A percentile compares a stretch with the other conserved stretches of the same genome.
These are phyloP conservation scores for Neltuma alba DNA, from an alignment of 306 rosid species.

Conservation along the genomic window DNA sequence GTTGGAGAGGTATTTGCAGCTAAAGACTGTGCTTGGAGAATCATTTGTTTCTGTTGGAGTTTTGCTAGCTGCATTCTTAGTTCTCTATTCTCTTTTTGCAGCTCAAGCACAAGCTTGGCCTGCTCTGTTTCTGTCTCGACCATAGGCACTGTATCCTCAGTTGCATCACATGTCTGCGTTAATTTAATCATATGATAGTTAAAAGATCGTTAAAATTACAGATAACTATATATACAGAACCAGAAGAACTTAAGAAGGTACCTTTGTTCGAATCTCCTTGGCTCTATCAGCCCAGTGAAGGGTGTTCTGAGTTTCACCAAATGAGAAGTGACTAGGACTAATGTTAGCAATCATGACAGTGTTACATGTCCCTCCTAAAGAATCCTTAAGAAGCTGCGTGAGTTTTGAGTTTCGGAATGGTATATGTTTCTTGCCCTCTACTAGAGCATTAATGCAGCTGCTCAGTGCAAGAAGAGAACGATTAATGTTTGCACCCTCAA, in stretches of 20 bases:
- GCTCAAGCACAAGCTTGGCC: constrained; percentile 73
- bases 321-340: constrained; percentile 86
- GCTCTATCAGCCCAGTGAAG: constrained; percentile 99
- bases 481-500: constrained; percentile 96
- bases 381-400: constrained; percentile 96
- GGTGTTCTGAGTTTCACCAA: constrained; percentile 95
- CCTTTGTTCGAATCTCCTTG: constrained; percentile 92
- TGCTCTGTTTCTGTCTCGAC: constrained; percentile 77
- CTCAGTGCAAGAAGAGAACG: constrained; percentile 93
- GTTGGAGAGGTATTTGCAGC: constrained; percentile 81
- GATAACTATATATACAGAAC: not conserved
- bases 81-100: constrained; percentile 90
- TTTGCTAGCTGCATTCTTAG: constrained; percentile 73
- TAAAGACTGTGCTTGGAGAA: constrained; percentile 71
- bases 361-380: constrained; percentile 90
- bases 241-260: constrained; percentile 12
- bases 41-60: constrained; percentile 76
- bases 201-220: not conserved
- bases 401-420: constrained; percentile 92
- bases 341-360: constrained; percentile 97
- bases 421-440: constrained; percentile 96
- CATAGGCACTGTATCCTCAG: constrained; percentile 53
- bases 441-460: constrained; percentile 95
- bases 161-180: constrained; percentile 65
- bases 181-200: constrained; percentile 18